Base-by-base conservation (phyloP, 148 eudicot species). In the Pouteria glomerata region DNA sequence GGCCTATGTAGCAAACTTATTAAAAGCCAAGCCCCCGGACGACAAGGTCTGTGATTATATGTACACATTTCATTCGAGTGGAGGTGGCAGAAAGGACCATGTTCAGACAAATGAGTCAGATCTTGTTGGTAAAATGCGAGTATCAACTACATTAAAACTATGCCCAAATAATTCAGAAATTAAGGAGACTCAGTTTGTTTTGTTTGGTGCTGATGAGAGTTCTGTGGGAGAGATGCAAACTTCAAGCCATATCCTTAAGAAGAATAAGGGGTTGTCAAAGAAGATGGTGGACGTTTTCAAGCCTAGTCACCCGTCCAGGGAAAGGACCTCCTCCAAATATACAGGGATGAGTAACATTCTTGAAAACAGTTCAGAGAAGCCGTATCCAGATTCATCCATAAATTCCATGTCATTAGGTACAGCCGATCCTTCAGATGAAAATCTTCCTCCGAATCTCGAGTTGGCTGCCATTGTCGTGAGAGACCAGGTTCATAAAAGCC, bases 51-150 rank as follows among this genome's bases (percentile, higher is more conserved):
- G 81, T 30, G 89, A 94, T 56, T 87, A 78, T 50, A 68, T 85
- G 34, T 94, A 94, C 82, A 62, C 67, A 23, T 87, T 94, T 71
- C 79, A 82, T 77, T 68, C 75, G n/a, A 76, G 78, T 72, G 73
- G 77, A 26, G 68, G 69, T 72, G 78, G 71, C 33, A 74, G 68
- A 56, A 88, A 75, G 59, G 82, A 80, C 29, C 47, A 48, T 37
- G 79, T 39, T 39, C 10, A 10, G 5, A 39, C n/a, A n/a, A 45
- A 64, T 33, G 87, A 78, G 60, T 56, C 70, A 15, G 80, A 83
- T 74, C 75, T 79, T 68, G 81, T 89, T 45, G 98, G 93, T 63
- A 87, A 79, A 78, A 89, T 94, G 98, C 84, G 63, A 73, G 98
- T 94, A 27, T 83, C 93, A 26, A 87, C 87, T 41, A 73, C 84